Evolutionary conservation across 2,329 filamentous ascomycete genomes (phyloP).

Genomic region (Raffaelea albimanens): DNA sequence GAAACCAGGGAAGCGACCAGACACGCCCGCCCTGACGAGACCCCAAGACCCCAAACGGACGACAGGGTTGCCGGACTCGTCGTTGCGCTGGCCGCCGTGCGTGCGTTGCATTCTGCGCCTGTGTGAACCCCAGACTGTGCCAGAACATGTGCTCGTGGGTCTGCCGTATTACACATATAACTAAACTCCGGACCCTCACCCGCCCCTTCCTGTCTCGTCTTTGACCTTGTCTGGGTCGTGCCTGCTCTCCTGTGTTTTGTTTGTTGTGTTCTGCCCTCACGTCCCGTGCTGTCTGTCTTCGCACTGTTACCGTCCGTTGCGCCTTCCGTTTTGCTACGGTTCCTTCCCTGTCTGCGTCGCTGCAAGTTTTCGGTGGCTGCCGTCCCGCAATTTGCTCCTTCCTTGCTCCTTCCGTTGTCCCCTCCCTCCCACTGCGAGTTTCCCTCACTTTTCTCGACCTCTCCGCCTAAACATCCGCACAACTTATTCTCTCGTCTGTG

Average conservation of each 20-base stretch:
- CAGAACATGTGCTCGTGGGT: not conserved
- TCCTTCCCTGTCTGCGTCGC: too few relatives aligned
- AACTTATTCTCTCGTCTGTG: too few relatives aligned
- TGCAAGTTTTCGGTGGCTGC: not conserved
- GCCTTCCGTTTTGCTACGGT: not conserved
- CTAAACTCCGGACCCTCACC: not conserved
- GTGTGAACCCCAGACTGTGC: slow-evolving; percentile 4
- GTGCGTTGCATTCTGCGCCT: slow-evolving; percentile 3
- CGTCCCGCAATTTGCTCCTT: not conserved
- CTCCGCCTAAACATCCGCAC: too few relatives aligned
- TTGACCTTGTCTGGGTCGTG: not conserved
- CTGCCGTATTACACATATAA: not conserved
- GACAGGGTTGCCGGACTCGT: too few relatives aligned
- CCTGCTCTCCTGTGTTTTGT: not conserved
- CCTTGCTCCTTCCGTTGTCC: not conserved
- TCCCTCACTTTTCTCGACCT: too few relatives aligned
- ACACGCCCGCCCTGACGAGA: too few relatives aligned
- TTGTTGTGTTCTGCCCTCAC: not conserved
- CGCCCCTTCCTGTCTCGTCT: not conserved
- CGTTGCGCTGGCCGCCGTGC: not conserved
- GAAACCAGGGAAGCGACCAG: too few relatives aligned
- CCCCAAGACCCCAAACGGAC: too few relatives aligned
- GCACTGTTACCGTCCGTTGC: not conserved
- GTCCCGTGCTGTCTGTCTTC: not conserved
- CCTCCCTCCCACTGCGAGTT: too few relatives aligned